Evolutionary conservation across 768 basidiomycete species (phyloP).

Genomic region (Peribolospora kevripleyi): DNA sequence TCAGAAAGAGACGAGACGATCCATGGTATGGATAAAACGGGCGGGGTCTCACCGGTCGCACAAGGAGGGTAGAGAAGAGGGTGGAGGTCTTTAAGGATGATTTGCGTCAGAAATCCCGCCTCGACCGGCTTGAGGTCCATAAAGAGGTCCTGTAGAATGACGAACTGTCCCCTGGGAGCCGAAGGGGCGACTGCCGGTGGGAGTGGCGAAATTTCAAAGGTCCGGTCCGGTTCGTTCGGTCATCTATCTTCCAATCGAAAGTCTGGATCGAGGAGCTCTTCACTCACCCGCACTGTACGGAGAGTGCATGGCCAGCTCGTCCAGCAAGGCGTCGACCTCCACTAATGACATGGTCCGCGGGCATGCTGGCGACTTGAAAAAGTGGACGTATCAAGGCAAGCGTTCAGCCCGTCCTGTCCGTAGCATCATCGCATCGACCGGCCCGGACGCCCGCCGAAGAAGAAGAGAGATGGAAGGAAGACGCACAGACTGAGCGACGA

Average conservation of each 20-base stretch:
- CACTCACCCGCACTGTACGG: conserved; percentile 27
- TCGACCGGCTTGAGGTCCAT: conserved; percentile 36
- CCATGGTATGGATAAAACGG: too few relatives aligned
- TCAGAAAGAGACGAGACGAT: too few relatives aligned
- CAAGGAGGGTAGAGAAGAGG: conserved; percentile 48
- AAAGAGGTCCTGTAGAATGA: conserved; percentile 36
- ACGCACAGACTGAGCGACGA: too few relatives aligned
- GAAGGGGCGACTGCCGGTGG: conserved; percentile 16
- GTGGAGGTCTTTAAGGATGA: conserved; percentile 65
- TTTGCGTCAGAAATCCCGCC: conserved; percentile 49
- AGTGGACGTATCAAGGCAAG: not conserved
- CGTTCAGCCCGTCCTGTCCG: conserved; percentile 1
- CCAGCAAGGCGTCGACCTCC: conserved; percentile 41
- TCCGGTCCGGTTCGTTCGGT: too few relatives aligned
- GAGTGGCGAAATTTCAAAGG: not conserved
- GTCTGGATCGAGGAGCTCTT: not conserved
- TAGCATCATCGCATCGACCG: not conserved
- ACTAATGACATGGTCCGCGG: conserved; percentile 19
- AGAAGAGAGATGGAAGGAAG: too few relatives aligned
- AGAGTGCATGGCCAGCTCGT: conserved; percentile 47
- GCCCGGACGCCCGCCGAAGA: too few relatives aligned
- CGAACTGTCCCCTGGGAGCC: conserved; percentile 17
- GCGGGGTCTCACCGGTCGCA: conserved; percentile 22
- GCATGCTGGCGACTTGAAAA: not conserved
- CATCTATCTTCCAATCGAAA: too few relatives aligned